Evolutionary conservation across 129 eudicot genomes (phyloP).

Genomic region (Logfia minima): DNA sequence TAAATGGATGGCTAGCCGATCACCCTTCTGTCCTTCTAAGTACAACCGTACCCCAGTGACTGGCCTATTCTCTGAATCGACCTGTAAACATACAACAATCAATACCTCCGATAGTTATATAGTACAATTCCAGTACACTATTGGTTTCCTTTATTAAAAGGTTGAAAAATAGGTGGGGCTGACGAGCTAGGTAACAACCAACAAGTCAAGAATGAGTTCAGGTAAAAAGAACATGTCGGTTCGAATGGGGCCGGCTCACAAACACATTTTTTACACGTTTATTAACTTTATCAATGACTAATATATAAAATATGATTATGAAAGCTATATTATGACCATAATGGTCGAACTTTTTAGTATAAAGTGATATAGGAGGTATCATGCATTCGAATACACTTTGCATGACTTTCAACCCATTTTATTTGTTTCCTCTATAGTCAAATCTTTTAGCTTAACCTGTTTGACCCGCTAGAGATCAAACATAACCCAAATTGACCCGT

Average conservation of each 20-base stretch:
- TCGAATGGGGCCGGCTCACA: neutral
- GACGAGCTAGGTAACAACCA: no score
- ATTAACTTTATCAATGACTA: neutral
- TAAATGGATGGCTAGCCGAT: slow-evolving; percentile 87
- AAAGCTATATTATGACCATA: neutral
- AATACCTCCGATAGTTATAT: neutral
- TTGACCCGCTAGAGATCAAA: neutral
- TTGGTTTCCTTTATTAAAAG: neutral
- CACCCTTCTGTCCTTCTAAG: slow-evolving; percentile 86
- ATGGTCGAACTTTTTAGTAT: neutral
- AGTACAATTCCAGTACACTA: neutral
- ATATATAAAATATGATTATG: neutral
- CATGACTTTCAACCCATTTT: neutral
- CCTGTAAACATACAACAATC: slow-evolving; percentile 42
- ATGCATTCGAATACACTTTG: neutral
- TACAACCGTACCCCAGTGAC: slow-evolving; percentile 90
- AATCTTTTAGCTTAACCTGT: neutral
- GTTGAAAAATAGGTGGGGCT: neutral
- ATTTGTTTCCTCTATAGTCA: neutral
- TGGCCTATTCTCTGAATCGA: slow-evolving; percentile 76
- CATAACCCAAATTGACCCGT: neutral
- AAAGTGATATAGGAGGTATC: neutral
- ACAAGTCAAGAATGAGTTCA: no score
- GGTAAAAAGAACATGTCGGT: no score
- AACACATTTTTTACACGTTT: neutral